phyloP scores from a whole-genome alignment of 2,329 filamentous ascomycete species.

The Akanthomyces lecanii region DNA sequence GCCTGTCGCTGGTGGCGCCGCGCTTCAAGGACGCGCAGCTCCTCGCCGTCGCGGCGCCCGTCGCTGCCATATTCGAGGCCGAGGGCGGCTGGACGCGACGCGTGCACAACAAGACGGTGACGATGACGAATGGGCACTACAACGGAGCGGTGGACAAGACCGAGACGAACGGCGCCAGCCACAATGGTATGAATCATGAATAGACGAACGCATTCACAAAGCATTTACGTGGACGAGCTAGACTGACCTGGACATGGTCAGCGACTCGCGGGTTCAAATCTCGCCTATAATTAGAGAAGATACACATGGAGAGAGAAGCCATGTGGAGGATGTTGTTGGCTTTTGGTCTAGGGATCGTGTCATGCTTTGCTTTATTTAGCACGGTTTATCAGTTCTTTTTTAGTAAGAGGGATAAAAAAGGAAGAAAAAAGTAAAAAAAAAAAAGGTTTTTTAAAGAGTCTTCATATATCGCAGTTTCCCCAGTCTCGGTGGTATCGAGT shows the following conservation, averaged over 20 bases:
- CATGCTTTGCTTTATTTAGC: neutral
- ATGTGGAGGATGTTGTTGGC: neutral
- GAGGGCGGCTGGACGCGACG: conserved; percentile 31
- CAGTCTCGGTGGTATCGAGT: neutral
- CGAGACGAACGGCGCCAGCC: neutral
- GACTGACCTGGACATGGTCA: neutral
- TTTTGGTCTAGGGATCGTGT: neutral
- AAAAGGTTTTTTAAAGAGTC: neutral
- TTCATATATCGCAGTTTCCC: conserved; percentile 1
- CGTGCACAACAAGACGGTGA: neutral
- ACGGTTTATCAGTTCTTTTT: neutral
- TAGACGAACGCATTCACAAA: neutral
- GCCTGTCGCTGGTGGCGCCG: conserved; percentile 48
- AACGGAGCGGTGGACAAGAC: neutral
- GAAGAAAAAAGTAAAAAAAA: neutral
- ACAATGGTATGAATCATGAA: neutral
- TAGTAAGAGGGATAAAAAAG: neutral
- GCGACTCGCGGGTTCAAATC: neutral
- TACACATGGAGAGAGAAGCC: neutral
- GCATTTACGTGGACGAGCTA: neutral
- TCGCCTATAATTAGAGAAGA: neutral
- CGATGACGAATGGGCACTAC: neutral
- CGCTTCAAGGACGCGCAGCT: conserved; percentile 44
- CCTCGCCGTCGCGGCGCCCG: conserved; percentile 37
- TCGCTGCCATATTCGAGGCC: conserved; percentile 32